Evolutionary conservation across 768 basidiomycete genomes (phyloP).

Genomic region (Tricholoma bakamatsutake): DNA sequence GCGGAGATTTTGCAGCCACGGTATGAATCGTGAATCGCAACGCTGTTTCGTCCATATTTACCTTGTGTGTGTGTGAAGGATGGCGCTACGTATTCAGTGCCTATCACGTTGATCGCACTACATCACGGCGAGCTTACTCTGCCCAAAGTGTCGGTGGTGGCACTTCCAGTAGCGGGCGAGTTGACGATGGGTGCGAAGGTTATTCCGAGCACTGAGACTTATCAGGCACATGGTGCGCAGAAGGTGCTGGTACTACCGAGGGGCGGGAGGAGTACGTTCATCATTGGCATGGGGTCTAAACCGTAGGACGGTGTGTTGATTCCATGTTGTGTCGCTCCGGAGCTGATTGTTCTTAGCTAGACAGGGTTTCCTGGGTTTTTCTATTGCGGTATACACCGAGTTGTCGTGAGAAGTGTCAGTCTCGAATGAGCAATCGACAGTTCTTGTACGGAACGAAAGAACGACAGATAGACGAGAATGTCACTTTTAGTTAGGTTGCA

Average conservation of each 20-base stretch:
- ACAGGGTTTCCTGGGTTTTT: neutral
- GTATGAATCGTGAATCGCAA: slow-evolving; percentile 34
- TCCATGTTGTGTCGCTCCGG: neutral
- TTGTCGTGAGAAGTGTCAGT: neutral
- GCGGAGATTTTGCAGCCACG: slow-evolving; percentile 72
- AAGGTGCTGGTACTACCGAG: slow-evolving; percentile 77
- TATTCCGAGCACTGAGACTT: slow-evolving; percentile 67
- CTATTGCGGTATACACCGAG: neutral
- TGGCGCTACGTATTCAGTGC: slow-evolving; percentile 48
- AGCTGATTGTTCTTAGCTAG: neutral
- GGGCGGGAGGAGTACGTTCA: slow-evolving; percentile 75
- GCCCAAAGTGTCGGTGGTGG: slow-evolving; percentile 64
- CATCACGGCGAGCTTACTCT: slow-evolving; percentile 77
- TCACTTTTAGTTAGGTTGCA: neutral
- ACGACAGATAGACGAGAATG: too few relatives aligned
- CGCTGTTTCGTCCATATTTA: too few relatives aligned
- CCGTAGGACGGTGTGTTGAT: neutral
- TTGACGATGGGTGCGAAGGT: slow-evolving; percentile 52
- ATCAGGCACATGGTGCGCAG: slow-evolving; percentile 82
- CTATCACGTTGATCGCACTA: slow-evolving; percentile 79
- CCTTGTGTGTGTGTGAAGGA: slow-evolving; percentile 37
- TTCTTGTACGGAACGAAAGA: neutral
- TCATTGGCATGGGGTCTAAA: slow-evolving; percentile 63
- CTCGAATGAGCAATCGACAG: neutral
- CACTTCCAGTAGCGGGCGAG: slow-evolving; percentile 47